Percentiles rank a stretch among this genome's conserved stretches.
Conservation (phyloP, 345 rosid species). For the Populus nigra region DNA sequence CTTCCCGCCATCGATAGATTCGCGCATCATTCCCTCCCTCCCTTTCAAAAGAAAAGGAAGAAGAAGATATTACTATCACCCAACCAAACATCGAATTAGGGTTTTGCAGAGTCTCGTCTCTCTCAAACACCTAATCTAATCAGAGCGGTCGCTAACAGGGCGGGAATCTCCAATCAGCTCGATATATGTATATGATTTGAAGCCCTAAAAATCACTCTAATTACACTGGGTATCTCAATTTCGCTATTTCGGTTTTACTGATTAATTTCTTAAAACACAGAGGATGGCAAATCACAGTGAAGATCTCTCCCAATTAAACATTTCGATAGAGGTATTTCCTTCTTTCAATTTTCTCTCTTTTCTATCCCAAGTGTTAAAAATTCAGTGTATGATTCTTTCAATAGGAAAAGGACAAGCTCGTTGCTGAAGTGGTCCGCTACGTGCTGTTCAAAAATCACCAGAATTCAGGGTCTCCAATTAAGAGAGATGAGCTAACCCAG, state of each 20-base stretch:
- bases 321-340: conserved; percentile 59
- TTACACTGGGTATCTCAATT: not conserved
- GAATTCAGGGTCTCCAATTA: conserved; percentile 76
- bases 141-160: not conserved
- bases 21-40: not conserved
- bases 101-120: not conserved
- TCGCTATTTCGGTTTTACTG: not conserved
- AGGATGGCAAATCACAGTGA: conserved; percentile 53
- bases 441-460: conserved; percentile 75
- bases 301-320: conserved; percentile 54
- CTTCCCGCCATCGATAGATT: not conserved
- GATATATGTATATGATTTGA: too few species aligned
- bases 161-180: not conserved
- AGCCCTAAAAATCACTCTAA: not conserved
- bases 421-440: conserved; percentile 78
- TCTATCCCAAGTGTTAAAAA: not conserved
- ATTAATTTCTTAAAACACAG: not conserved
- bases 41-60: not conserved
- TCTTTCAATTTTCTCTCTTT: not conserved
- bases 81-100: not conserved
- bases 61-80: not conserved
- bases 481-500: conserved; percentile 86
- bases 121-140: not conserved
- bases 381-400: not conserved
- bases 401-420: conserved; percentile 89